phyloP scores from a whole-genome alignment of 805 yeast genomes.

The Ogataea nitratoaversa region DNA sequence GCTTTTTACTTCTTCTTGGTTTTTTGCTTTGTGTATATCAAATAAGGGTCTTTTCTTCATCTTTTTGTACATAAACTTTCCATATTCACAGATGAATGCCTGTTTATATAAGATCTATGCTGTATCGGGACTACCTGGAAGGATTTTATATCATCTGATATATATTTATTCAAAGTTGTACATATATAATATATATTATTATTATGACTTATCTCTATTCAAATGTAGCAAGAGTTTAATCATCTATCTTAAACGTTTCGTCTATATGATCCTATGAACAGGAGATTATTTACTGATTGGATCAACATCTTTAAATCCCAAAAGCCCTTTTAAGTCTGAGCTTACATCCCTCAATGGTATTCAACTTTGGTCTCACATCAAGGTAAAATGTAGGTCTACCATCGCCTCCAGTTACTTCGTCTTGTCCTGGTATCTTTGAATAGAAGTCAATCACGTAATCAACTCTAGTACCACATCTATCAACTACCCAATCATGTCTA shows the following conservation, averaged over 20 bases:
- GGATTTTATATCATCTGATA: not conserved
- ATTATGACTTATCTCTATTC: not conserved
- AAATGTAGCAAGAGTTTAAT: no score
- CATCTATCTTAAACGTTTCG: no score
- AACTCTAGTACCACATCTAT: slow-evolving; percentile 76
- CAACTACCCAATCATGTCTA: slow-evolving; percentile 91
- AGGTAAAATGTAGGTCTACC: slow-evolving; percentile 51
- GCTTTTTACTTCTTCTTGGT: no score
- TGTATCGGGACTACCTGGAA: not conserved
- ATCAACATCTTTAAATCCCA: slow-evolving; percentile 34
- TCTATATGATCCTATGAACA: not conserved
- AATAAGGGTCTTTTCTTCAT: not conserved
- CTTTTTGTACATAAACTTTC: not conserved
- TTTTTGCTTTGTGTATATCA: no score
- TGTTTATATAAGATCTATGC: not conserved
- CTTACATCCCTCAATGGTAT: slow-evolving; percentile 73
- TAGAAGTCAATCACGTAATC: slow-evolving; percentile 95
- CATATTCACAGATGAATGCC: not conserved
- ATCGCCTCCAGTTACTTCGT: slow-evolving; percentile 41
- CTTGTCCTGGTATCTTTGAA: slow-evolving; percentile 29
- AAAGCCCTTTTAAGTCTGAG: slow-evolving; percentile 63
- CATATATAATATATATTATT: not conserved
- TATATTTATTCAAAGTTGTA: not conserved
- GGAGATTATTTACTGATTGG: not conserved
- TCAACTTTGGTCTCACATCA: slow-evolving; percentile 90